Evolutionary conservation across 2,329 filamentous ascomycete species (phyloP).

Genomic region (Boeremia exigua): DNA sequence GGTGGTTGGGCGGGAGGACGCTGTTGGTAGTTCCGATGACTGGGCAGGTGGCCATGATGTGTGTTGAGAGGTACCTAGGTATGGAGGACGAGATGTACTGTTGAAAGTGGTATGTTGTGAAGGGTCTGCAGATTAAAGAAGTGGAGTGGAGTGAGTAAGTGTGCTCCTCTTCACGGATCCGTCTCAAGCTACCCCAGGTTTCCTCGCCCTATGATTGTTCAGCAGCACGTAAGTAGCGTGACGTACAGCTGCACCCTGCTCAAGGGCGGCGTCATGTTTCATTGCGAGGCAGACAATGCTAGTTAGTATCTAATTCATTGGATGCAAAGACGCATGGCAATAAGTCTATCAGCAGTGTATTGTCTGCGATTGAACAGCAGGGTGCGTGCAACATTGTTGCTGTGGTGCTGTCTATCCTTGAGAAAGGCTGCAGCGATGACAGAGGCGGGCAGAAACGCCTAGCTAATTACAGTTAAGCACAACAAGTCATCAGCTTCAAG

Average conservation of each 20-base stretch:
- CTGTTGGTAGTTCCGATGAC: constrained; percentile 53
- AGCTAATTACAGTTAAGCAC: too few species aligned
- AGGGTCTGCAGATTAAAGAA: constrained; percentile 2
- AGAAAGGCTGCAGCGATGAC: too few species aligned
- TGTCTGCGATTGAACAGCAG: too few species aligned
- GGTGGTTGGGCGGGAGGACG: constrained; percentile 54
- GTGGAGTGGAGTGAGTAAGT: constrained; percentile 2
- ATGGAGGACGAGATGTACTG: background rate
- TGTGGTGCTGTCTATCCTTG: too few species aligned
- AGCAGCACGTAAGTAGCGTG: constrained; percentile 11
- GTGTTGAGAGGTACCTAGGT: background rate
- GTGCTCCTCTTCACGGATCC: constrained; percentile 2
- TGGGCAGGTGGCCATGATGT: constrained; percentile 37
- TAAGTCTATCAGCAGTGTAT: too few species aligned
- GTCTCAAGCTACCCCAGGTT: constrained; percentile 15
- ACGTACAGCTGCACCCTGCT: constrained; percentile 3
- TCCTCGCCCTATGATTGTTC: constrained; percentile 3
- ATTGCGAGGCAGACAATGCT: background rate
- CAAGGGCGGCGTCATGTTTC: background rate
- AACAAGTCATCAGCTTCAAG: too few species aligned
- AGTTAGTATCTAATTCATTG: background rate
- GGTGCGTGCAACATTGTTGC: too few species aligned
- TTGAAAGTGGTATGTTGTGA: background rate
- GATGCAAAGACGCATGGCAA: background rate
- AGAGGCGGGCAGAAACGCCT: too few species aligned